Evolutionary conservation across 805 yeast species (phyloP).

Genomic region (Metschnikowia koreensis): DNA sequence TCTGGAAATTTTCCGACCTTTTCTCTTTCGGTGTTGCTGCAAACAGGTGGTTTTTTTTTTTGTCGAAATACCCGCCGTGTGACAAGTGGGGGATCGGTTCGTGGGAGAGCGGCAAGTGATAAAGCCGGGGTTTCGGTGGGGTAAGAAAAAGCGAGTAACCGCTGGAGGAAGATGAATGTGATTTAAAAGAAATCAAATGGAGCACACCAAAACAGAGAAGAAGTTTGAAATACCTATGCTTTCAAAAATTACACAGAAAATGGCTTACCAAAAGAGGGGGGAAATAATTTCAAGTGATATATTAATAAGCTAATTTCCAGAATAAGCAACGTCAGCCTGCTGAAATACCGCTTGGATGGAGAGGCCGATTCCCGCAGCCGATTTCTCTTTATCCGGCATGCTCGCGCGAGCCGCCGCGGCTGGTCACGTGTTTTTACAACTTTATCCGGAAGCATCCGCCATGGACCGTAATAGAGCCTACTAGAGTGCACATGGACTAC

Average conservation of each 20-base stretch:
- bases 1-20: no score
- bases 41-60: not conserved
- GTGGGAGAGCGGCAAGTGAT: not conserved
- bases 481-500: no score
- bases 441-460: no score
- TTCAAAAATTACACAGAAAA: no score
- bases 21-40: no score
- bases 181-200: no score
- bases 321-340: not conserved
- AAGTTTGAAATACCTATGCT: no score
- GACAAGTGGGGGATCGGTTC: not conserved
- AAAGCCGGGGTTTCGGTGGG: not conserved
- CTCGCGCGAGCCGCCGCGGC: not conserved
- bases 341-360: not conserved
- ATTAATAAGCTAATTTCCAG: not conserved
- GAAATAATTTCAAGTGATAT: no score
- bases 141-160: not conserved
- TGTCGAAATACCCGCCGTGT: not conserved
- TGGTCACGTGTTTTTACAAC: not conserved
- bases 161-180: not conserved
- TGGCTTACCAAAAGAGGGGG: no score
- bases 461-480: no score
- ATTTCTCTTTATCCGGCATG: not conserved
- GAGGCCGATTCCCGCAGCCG: not conserved
- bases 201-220: no score